phyloP scores from a whole-genome alignment of 2,329 filamentous ascomycete genomes.

The Alternaria metachromatica region DNA sequence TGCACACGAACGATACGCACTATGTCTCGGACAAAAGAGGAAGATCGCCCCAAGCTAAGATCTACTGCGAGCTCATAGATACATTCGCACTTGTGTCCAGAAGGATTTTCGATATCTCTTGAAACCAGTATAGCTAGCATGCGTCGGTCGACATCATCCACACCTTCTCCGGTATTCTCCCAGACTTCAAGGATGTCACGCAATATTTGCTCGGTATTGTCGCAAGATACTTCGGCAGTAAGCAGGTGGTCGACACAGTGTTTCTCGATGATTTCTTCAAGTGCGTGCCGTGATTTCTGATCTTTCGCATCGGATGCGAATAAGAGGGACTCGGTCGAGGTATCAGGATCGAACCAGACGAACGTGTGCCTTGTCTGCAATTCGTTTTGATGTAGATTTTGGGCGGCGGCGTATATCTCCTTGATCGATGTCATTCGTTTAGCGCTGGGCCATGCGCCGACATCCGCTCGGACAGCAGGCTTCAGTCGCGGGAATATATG shows the following conservation, averaged over 20 bases:
- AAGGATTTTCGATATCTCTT: conserved; percentile 4
- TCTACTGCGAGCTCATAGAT: conserved; percentile 24
- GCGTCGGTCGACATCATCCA: conserved; percentile 14
- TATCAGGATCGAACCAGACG: neutral
- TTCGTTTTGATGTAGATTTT: neutral
- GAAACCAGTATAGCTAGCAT: conserved; percentile 27
- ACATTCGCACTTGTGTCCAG: conserved; percentile 21
- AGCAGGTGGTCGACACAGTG: conserved; percentile 27
- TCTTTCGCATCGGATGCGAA: neutral
- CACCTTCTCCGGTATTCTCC: conserved; percentile 12
- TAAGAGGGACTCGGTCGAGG: neutral
- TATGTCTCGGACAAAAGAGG: conserved; percentile 18
- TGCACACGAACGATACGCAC: conserved; percentile 11
- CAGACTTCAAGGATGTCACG: conserved; percentile 28
- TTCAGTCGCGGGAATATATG: conserved; percentile 13
- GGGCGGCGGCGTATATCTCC: conserved; percentile 22
- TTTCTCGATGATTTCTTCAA: conserved; percentile 24
- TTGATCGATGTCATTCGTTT: conserved; percentile 14
- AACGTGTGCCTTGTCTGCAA: neutral
- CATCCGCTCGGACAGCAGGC: neutral
- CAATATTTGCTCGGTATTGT: conserved; percentile 19
- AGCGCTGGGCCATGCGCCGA: neutral
- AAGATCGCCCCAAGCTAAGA: conserved; percentile 6
- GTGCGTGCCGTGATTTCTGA: neutral
- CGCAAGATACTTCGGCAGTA: conserved; percentile 6